Conservation (phyloP, 129 eudicot species). For the Glebionis coronaria region DNA sequence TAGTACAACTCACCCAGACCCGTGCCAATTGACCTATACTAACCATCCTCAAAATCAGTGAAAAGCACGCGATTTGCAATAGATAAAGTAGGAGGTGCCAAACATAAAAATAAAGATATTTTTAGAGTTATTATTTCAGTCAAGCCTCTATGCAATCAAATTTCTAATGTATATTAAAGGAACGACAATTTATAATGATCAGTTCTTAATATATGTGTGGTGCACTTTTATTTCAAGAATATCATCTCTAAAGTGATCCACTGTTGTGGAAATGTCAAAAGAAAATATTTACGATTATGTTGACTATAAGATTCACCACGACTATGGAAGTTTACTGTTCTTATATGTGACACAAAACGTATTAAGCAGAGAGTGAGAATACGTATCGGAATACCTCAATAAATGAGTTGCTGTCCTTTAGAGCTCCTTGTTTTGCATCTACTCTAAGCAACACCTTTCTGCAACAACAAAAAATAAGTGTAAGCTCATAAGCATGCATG, state of each 20-base stretch:
- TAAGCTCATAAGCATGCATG: background rate
- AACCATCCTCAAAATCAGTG: no score
- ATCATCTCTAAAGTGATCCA: no score
- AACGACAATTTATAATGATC: background rate
- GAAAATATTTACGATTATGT: background rate
- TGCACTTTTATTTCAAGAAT: background rate
- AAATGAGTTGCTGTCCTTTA: conserved; percentile 90
- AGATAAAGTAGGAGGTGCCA: no score
- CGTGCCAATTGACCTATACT: no score
- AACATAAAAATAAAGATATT: background rate
- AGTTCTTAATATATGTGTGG: background rate
- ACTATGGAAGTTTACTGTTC: conserved; percentile 2
- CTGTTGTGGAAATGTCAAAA: background rate
- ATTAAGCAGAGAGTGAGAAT: conserved; percentile 2
- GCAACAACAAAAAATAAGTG: conserved; percentile 26
- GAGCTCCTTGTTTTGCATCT: conserved; percentile 96
- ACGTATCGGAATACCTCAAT: conserved; percentile 82
- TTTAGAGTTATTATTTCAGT: background rate
- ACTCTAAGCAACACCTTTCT: conserved; percentile 98
- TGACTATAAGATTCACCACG: conserved; percentile 18
- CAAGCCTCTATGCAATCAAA: background rate
- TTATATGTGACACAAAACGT: background rate
- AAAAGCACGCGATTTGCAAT: no score
- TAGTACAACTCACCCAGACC: no score
- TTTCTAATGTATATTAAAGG: background rate